Evolutionary conservation across 257 asterid genomes (phyloP).

Genomic region (Coffea eugenioides): DNA sequence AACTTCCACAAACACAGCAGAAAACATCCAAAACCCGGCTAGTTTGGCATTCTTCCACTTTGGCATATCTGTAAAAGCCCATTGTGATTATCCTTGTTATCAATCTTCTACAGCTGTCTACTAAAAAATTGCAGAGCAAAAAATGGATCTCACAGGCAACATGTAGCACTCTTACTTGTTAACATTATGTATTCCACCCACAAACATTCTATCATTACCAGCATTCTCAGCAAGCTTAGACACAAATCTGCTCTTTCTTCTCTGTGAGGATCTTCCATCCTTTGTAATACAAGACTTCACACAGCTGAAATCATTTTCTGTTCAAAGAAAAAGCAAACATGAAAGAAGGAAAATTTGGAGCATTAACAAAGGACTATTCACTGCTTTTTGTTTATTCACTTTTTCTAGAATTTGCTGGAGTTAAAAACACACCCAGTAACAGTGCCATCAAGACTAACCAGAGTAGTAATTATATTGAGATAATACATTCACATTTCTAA

Average conservation of each 20-base stretch:
- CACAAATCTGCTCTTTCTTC: constrained; percentile 1
- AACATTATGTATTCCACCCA: constrained; percentile 4
- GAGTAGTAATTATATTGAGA: neutral
- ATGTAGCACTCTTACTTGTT: constrained; percentile 11
- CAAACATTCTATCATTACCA: constrained; percentile 7
- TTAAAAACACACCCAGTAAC: neutral
- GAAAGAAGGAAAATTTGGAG: neutral
- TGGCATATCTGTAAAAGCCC: constrained; percentile 30
- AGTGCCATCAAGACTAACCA: neutral
- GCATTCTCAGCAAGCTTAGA: constrained; percentile 5
- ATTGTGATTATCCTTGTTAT: neutral
- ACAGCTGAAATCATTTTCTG: constrained; percentile 32
- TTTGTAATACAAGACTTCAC: constrained; percentile 19
- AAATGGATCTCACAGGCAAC: constrained; percentile 1
- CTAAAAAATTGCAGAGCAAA: neutral
- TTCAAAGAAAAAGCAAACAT: neutral
- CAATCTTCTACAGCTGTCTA: neutral
- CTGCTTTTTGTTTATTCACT: neutral
- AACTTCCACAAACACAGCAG: constrained; percentile 42
- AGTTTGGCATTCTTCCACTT: constrained; percentile 23
- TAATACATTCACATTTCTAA: neutral
- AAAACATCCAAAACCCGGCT: constrained; percentile 17
- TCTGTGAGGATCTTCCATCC: neutral
- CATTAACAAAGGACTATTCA: neutral
- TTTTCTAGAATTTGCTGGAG: neutral